These are phyloP conservation scores for Tanacetum coccineum DNA, from an alignment of 129 eudicot species.

Conservation along the genomic window DNA sequence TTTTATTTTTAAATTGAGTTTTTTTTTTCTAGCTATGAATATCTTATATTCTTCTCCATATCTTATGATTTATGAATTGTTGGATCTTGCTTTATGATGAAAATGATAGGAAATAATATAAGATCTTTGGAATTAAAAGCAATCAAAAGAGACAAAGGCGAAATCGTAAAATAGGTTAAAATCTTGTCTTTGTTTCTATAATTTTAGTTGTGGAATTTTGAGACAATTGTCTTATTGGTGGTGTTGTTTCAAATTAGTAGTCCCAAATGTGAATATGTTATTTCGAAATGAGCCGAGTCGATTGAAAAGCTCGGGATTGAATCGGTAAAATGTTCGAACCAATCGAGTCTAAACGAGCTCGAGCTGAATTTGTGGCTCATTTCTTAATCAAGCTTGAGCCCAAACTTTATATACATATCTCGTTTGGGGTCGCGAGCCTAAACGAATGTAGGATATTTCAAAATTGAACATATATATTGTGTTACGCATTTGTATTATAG, in stretches of 20 bases:
- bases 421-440: too few species aligned
- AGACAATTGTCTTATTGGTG: constrained; percentile 21
- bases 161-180: constrained; percentile 26
- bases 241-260: background rate
- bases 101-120: background rate
- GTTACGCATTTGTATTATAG: too few species aligned
- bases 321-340: too few species aligned
- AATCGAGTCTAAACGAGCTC: too few species aligned
- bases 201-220: constrained; percentile 2
- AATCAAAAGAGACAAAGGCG: constrained; percentile 22
- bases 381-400: too few species aligned
- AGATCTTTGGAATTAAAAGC: constrained; percentile 5
- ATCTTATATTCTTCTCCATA: background rate
- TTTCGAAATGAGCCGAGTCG: too few species aligned
- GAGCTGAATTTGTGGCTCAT: too few species aligned
- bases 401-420: too few species aligned
- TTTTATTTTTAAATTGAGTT: too few species aligned
- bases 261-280: constrained; percentile 12
- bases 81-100: background rate
- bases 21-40: background rate
- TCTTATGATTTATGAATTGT: background rate
- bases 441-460: too few species aligned
- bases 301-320: too few species aligned
- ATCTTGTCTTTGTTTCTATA: constrained; percentile 6
- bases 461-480: too few species aligned